Conservation (phyloP, 805 yeast species). For the Candida arabinofermentans region DNA sequence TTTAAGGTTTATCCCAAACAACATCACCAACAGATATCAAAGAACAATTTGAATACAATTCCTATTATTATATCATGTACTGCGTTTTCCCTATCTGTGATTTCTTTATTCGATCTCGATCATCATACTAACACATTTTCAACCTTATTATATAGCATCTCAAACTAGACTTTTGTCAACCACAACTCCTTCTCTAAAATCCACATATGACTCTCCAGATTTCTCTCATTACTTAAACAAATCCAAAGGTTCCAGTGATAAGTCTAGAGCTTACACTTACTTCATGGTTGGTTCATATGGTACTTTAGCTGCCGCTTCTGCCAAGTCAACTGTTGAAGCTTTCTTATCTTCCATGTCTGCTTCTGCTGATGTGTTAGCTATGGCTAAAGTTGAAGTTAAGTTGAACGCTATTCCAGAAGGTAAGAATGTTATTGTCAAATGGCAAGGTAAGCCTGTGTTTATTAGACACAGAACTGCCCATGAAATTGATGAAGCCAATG, state of each 20-base stretch:
- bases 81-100: background rate
- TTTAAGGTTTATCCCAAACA: background rate
- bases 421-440: constrained; percentile 95
- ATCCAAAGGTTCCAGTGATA: constrained; percentile 59
- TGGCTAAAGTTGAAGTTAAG: constrained; percentile 99
- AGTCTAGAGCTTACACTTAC: constrained; percentile 83
- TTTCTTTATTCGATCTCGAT: background rate
- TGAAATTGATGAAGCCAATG: constrained; percentile 93
- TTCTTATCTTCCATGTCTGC: constrained; percentile 94
- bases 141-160: constrained; percentile 16
- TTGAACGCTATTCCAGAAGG: constrained; percentile 93
- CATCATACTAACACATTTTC: background rate
- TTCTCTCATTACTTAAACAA: constrained; percentile 75
- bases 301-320: constrained; percentile 85
- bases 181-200: constrained; percentile 50
- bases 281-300: constrained; percentile 98
- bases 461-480: constrained; percentile 95
- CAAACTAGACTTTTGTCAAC: constrained; percentile 48
- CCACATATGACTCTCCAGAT: constrained; percentile 89
- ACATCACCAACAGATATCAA: background rate
- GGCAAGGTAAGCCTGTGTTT: constrained; percentile 99
- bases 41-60: too few relatives aligned
- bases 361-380: constrained; percentile 96
- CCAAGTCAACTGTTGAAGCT: constrained; percentile 91
- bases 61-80: too few relatives aligned